These are phyloP conservation scores for Mycena vulgaris DNA, from an alignment of 768 basidiomycete genomes.

Conservation along the genomic window DNA sequence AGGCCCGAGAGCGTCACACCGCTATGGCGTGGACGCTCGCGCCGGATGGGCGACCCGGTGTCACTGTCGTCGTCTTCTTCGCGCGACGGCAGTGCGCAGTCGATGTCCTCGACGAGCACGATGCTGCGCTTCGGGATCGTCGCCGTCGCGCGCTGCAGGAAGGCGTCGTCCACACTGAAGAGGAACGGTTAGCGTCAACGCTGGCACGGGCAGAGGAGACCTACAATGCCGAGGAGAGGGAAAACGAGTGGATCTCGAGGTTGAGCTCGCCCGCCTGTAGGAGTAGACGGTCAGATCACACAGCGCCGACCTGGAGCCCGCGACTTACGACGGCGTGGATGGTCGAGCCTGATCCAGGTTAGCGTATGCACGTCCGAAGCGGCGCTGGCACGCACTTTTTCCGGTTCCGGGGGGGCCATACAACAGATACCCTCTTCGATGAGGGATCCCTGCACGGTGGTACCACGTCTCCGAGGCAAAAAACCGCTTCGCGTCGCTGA, in stretches of 20 bases:
- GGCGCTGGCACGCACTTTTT: conserved; percentile 60
- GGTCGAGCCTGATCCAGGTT: conserved; percentile 21
- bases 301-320: conserved; percentile 48
- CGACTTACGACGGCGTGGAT: conserved; percentile 43
- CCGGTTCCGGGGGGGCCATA: conserved; percentile 75
- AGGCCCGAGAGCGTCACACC: conserved; percentile 69
- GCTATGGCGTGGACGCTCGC: conserved; percentile 43
- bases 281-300: conserved; percentile 54
- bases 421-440: conserved; percentile 70
- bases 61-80: conserved; percentile 57
- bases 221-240: conserved; percentile 64
- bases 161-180: conserved; percentile 47
- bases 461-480: conserved; percentile 74
- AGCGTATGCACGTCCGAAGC: background rate
- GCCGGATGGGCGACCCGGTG: conserved; percentile 29
- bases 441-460: conserved; percentile 68
- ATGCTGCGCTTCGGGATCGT: conserved; percentile 51
- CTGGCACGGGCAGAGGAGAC: conserved; percentile 35
- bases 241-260: conserved; percentile 84
- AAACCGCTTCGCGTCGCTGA: conserved; percentile 70
- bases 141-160: conserved; percentile 45
- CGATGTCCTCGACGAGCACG: conserved; percentile 57
- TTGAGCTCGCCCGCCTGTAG: conserved; percentile 75
- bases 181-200: background rate
- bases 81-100: conserved; percentile 59